Evolutionary conservation across 768 basidiomycete genomes (phyloP).

Genomic region (Harrya chromipes): DNA sequence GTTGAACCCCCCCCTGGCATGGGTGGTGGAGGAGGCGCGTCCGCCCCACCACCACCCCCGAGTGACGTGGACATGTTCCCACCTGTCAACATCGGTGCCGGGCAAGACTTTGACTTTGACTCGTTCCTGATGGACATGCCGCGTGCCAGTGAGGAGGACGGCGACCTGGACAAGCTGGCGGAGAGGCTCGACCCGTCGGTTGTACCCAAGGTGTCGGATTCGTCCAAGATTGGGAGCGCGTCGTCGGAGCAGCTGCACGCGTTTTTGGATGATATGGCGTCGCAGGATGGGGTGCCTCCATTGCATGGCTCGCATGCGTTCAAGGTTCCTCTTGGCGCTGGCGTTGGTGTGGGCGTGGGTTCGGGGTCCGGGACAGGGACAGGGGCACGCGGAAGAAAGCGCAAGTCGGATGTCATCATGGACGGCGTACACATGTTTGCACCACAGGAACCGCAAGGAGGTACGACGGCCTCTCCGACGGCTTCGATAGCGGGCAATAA

Average conservation of each 20-base stretch:
- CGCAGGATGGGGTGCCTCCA: conserved; percentile 20
- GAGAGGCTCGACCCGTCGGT: conserved; percentile 32
- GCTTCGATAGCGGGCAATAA: conserved; percentile 14
- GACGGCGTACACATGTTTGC: conserved; percentile 10
- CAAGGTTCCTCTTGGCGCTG: neutral
- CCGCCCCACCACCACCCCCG: neutral
- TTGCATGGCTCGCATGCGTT: conserved; percentile 4
- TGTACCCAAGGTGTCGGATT: conserved; percentile 24
- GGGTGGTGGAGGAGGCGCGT: conserved; percentile 7
- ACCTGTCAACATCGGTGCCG: neutral
- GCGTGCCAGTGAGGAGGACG: conserved; percentile 26
- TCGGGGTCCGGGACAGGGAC: neutral
- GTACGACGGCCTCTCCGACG: neutral
- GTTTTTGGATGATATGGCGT: conserved; percentile 42
- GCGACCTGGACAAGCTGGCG: conserved; percentile 34
- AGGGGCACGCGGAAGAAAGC: conserved; percentile 30
- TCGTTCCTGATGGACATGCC: conserved; percentile 40
- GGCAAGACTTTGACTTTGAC: conserved; percentile 38
- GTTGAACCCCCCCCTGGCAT: conserved; percentile 9
- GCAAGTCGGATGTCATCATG: conserved; percentile 37
- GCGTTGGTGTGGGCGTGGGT: neutral
- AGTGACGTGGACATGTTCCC: conserved; percentile 21
- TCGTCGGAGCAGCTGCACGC: conserved; percentile 39
- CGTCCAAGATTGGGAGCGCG: conserved; percentile 29
- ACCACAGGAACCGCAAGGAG: neutral